Conservation (phyloP, 148 eudicot genomes). For the Limonium bicolor region DNA sequence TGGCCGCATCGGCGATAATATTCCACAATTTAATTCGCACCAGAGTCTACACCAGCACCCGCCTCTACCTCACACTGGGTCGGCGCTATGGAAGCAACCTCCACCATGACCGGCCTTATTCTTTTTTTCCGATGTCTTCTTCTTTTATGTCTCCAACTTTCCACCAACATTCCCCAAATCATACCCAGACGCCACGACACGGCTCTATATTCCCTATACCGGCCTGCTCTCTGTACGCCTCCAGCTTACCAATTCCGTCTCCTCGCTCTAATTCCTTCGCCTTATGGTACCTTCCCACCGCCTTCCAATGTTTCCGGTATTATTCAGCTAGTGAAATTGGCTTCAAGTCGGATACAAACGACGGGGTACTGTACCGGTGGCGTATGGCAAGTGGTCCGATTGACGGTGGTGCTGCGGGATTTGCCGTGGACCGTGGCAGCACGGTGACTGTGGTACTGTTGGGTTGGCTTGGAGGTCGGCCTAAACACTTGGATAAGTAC, state of each 20-base stretch:
- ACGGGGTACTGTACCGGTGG: not conserved
- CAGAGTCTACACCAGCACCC: not conserved
- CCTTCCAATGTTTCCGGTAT: too few relatives aligned
- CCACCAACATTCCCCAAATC: not conserved
- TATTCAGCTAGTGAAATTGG: too few relatives aligned
- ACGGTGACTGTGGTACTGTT: constrained; percentile 61
- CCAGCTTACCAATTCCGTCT: not conserved
- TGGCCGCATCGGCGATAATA: not conserved
- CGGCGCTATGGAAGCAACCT: constrained; percentile 2
- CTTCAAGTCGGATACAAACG: constrained; percentile 6
- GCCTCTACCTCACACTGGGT: not conserved
- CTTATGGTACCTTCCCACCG: not conserved
- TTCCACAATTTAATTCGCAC: not conserved
- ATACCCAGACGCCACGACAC: not conserved
- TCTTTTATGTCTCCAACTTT: too few relatives aligned
- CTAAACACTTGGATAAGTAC: constrained; percentile 61
- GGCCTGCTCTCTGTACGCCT: not conserved
- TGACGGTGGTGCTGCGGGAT: not conserved
- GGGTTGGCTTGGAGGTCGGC: constrained; percentile 82
- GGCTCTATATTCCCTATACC: not conserved
- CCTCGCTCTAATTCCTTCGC: not conserved
- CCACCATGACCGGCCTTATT: too few relatives aligned
- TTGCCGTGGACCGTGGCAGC: constrained; percentile 8
- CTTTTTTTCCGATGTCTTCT: too few relatives aligned
- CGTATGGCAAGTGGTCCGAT: constrained; percentile 1